Percentiles rank a stretch among this genome's conserved stretches.
Conservation (phyloP, 352 stramenopile genomes). For the Pythium aquatile region DNA sequence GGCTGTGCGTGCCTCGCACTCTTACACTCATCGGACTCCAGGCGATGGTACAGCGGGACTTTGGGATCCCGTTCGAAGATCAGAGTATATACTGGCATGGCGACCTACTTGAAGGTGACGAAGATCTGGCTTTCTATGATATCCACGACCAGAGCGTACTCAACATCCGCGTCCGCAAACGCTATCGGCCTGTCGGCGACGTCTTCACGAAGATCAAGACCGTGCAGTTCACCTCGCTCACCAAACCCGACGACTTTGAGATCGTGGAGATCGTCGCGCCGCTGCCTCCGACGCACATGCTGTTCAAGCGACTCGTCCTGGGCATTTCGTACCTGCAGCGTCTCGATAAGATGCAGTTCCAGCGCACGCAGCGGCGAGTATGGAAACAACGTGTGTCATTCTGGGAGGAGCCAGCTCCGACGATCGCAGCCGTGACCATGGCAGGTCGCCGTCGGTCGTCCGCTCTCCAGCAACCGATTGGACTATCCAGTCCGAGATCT, state of each 20-base stretch:
- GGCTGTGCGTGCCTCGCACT: slow-evolving; percentile 40
- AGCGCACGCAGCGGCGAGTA: slow-evolving; percentile 41
- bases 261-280: slow-evolving; percentile 59
- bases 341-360: slow-evolving; percentile 48
- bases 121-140: slow-evolving; percentile 55
- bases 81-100: slow-evolving; percentile 56
- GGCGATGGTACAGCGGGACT: slow-evolving; percentile 58
- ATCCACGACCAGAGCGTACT: slow-evolving; percentile 55
- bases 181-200: slow-evolving; percentile 62
- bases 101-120: slow-evolving; percentile 58
- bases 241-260: slow-evolving; percentile 45
- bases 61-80: slow-evolving; percentile 54
- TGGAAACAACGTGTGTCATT: slow-evolving; percentile 46
- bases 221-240: slow-evolving; percentile 34
- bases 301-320: slow-evolving; percentile 56
- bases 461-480: neutral
- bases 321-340: slow-evolving; percentile 60
- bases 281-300: slow-evolving; percentile 48
- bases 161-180: slow-evolving; percentile 42
- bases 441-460: slow-evolving; percentile 2
- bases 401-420: slow-evolving; percentile 34
- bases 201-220: slow-evolving; percentile 61
- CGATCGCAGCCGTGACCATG: neutral
- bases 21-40: slow-evolving; percentile 55
- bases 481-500: neutral